phyloP scores from a whole-genome alignment of 176 grass and related monocot species.

The Melocanna baccifera region DNA sequence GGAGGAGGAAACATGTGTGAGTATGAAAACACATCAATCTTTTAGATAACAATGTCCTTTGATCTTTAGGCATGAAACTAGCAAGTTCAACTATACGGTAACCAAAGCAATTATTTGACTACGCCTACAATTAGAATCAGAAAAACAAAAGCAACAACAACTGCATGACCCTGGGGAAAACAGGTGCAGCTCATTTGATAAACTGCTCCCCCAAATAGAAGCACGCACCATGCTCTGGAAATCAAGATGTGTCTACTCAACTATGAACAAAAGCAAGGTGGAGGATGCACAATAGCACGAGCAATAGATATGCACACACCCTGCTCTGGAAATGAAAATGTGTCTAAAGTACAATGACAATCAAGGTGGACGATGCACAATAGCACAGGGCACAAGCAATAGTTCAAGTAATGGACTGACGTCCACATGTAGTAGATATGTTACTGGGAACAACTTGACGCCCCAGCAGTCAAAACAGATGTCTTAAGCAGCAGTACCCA shows the following conservation, averaged over 20 bases:
- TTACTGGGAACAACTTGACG: neutral
- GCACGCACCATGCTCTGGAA: neutral
- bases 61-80: too few relatives aligned
- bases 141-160: neutral
- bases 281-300: neutral
- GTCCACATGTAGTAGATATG: neutral
- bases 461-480: slow-evolving; percentile 12
- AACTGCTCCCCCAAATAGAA: neutral
- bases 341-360: neutral
- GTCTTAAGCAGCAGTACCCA: neutral
- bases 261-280: neutral
- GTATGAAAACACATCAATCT: neutral
- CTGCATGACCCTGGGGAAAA: neutral
- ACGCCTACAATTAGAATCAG: neutral
- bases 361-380: neutral
- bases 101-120: neutral
- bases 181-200: neutral
- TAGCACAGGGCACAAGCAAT: neutral
- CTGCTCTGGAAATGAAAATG: neutral
- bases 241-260: neutral
- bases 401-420: neutral
- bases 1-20: neutral
- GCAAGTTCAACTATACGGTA: neutral
- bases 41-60: neutral
- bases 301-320: neutral